phyloP scores from a whole-genome alignment of 1,139 yeast species.

The Debaryomycetaceae sp. region DNA sequence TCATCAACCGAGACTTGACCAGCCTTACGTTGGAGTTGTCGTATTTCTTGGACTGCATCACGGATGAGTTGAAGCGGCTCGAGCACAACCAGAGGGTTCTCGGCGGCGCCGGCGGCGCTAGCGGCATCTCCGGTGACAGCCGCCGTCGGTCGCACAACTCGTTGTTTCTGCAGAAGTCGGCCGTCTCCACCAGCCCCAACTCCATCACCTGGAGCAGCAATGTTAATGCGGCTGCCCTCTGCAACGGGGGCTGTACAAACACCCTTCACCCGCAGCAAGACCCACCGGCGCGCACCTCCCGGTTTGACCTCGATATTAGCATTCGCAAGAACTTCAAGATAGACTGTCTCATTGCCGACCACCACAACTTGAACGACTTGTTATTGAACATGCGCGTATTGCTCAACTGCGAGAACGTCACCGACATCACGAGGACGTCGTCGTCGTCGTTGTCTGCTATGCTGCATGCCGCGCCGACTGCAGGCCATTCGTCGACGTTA shows the following conservation, averaged over 20 bases:
- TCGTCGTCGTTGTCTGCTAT: slow-evolving; percentile 16
- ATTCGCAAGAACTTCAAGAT: slow-evolving; percentile 38
- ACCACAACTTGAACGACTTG: slow-evolving; percentile 31
- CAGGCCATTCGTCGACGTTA: too few species aligned
- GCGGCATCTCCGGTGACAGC: slow-evolving; percentile 3
- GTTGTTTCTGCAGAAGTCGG: slow-evolving; percentile 9
- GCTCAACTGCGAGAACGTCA: slow-evolving; percentile 24
- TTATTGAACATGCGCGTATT: slow-evolving; percentile 34
- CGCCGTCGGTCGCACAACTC: slow-evolving; percentile 14
- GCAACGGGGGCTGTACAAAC: neutral
- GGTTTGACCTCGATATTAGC: slow-evolving; percentile 29
- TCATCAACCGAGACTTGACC: slow-evolving; percentile 61
- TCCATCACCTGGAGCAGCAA: slow-evolving; percentile 2
- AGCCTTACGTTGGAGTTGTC: slow-evolving; percentile 63
- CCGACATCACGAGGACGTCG: slow-evolving; percentile 8
- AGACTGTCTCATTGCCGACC: slow-evolving; percentile 34
- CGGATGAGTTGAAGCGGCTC: slow-evolving; percentile 37
- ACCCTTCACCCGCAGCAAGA: slow-evolving; percentile 4
- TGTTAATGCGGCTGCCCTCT: too few species aligned
- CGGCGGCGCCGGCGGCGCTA: slow-evolving; percentile 2
- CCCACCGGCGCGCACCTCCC: slow-evolving; percentile 11
- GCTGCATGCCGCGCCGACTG: slow-evolving; percentile 10
- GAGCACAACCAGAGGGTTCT: slow-evolving; percentile 7
- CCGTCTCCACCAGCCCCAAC: slow-evolving; percentile 8
- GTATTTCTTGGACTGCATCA: slow-evolving; percentile 30